A percentile compares a stretch with the other conserved stretches of the same genome.
These are phyloP conservation scores for Aspergillus hiratsukae DNA, from an alignment of 2,329 filamentous ascomycete genomes.

Conservation along the genomic window DNA sequence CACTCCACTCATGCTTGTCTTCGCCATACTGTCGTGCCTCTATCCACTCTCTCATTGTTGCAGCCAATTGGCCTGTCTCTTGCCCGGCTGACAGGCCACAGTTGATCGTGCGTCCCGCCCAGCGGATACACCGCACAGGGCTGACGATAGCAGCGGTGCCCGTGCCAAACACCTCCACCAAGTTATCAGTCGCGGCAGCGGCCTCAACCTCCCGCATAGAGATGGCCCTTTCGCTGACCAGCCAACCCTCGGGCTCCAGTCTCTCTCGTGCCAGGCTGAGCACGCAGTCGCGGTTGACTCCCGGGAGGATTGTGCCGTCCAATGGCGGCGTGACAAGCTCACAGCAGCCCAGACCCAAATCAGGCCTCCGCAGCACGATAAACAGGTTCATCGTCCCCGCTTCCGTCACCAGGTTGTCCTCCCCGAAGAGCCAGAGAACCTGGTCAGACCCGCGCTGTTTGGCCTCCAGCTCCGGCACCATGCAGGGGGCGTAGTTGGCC, in stretches of 20 bases:
- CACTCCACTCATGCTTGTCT: background rate
- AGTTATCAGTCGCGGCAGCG: background rate
- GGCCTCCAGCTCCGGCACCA: slow-evolving; percentile 72
- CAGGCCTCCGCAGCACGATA: slow-evolving; percentile 57
- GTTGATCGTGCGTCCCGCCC: background rate
- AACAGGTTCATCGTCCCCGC: slow-evolving; percentile 88
- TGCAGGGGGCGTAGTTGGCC: slow-evolving; percentile 79
- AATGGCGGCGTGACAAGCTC: slow-evolving; percentile 76
- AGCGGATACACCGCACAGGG: background rate
- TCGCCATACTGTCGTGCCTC: background rate
- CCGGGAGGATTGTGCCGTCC: slow-evolving; percentile 74
- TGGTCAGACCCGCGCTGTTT: slow-evolving; percentile 70
- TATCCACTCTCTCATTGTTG: background rate
- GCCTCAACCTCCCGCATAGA: background rate
- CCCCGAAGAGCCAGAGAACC: slow-evolving; percentile 83
- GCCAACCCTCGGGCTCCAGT: background rate
- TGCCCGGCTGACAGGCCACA: background rate
- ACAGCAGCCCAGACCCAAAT: slow-evolving; percentile 45
- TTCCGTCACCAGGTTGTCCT: slow-evolving; percentile 71
- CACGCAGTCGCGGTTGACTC: slow-evolving; percentile 67
- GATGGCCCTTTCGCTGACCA: background rate
- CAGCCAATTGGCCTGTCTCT: background rate
- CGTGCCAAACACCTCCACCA: slow-evolving; percentile 45
- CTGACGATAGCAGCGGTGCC: background rate
- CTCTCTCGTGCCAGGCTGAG: slow-evolving; percentile 5